Evolutionary conservation across 441 rosid genomes (phyloP), one percentile per base, ranked within the genome.

Genomic region (Erysimum pusillum): DNA sequence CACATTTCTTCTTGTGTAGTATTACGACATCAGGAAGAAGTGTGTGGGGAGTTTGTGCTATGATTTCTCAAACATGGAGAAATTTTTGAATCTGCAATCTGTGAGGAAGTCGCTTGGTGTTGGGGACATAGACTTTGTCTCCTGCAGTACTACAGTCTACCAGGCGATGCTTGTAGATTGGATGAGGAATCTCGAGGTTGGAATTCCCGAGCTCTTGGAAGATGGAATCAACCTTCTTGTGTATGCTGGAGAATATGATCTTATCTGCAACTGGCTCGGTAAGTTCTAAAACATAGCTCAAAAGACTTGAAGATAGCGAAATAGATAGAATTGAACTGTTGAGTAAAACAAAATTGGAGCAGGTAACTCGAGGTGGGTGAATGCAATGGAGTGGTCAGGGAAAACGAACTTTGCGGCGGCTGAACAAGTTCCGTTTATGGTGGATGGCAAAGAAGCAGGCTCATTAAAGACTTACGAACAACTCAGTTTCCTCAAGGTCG

Each of bases 351-450:
- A 15, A 71, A 41, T 20, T 15, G 74, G 83, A 70, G 67, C 87
- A 93, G 99, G 98, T 85, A 93, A 96, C 77, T 91, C 94, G 59
- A 93, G 94, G 86, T 96, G 97, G 99, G 99, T 96, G 80, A 91
- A 91, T 79, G 92, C 97, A 46, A 96, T 96, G 99, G 87, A 88
- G 63, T 96, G 97, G 99, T 88, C 96, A 57, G 98, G 98, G 49
- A 85, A 83, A 85, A 83, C 85, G 51, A 74, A 78, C 63, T 96
- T 93, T 74, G 90, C 75, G 49, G 86, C 83, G 38, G 84, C 91
- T 11, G 15, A 87, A 44, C 92, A 89, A 83, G 82, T 86, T 80
- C 80, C 94, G 2, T 93, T 93, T 39, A 25, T 78, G 70, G 97
- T 93, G 32, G 86, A 90, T 71, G 92, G 88, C 63, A 83, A 86